Percentiles rank a stretch among this genome's conserved stretches.
These are phyloP conservation scores for Gynostemma pentaphyllum DNA, from an alignment of 306 rosid species.

Conservation along the genomic window DNA sequence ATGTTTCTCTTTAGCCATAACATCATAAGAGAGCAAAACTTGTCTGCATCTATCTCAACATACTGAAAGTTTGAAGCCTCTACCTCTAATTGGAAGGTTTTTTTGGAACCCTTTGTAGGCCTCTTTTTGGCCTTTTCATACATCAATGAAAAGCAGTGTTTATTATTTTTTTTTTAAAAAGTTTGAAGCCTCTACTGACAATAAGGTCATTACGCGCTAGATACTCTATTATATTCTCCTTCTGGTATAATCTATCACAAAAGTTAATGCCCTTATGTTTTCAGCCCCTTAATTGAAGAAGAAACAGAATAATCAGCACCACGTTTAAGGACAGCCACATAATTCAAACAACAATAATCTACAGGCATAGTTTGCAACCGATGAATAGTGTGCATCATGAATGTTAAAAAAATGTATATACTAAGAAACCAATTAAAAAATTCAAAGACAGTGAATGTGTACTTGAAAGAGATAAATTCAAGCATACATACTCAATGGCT, in stretches of 20 bases:
- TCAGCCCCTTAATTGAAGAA: neutral
- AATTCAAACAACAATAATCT: neutral
- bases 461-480: neutral
- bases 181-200: no score
- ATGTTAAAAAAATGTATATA: neutral
- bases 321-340: neutral
- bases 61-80: no score
- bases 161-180: no score
- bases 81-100: no score
- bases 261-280: neutral
- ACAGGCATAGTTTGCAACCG: neutral
- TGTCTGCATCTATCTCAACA: no score
- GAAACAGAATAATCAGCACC: neutral
- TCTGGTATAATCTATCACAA: neutral
- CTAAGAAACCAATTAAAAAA: neutral
- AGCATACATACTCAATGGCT: constrained; percentile 66
- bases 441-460: neutral
- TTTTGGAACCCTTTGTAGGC: no score
- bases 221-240: neutral
- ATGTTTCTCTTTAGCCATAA: no score
- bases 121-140: no score
- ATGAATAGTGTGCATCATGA: neutral
- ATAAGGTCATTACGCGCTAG: neutral
- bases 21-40: no score
- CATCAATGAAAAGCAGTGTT: no score